Percentiles rank a stretch among this genome's conserved stretches.
phyloP scores from a whole-genome alignment of 768 basidiomycete species.

The Psilocybe sp. region DNA sequence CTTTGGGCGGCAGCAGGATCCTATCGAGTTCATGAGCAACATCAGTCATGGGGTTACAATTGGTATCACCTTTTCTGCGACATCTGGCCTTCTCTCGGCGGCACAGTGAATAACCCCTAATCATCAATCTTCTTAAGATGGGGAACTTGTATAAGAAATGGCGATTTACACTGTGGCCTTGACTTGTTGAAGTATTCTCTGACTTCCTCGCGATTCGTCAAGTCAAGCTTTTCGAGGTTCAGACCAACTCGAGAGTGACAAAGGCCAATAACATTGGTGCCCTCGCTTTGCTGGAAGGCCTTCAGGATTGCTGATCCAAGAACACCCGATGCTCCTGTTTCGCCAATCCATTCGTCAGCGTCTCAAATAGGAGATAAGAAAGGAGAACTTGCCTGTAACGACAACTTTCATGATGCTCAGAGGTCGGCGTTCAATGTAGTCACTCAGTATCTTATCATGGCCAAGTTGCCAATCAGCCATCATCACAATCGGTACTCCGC shows the following conservation, averaged over 20 bases:
- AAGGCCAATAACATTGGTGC: slow-evolving; percentile 59
- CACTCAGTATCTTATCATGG: no score
- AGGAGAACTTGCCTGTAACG: slow-evolving; percentile 45
- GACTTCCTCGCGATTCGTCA: slow-evolving; percentile 57
- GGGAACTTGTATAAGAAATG: background rate
- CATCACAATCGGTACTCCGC: no score
- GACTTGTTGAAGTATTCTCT: slow-evolving; percentile 51
- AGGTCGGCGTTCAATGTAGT: background rate
- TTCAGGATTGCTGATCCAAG: slow-evolving; percentile 77
- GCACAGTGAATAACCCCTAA: slow-evolving; percentile 92
- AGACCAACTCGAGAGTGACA: slow-evolving; percentile 63
- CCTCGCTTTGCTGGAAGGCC: slow-evolving; percentile 49
- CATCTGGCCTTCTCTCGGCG: slow-evolving; percentile 90
- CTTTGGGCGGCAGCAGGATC: slow-evolving; percentile 66
- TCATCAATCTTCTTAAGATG: background rate
- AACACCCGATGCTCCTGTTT: slow-evolving; percentile 85
- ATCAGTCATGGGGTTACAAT: background rate
- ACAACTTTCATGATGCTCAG: slow-evolving; percentile 41
- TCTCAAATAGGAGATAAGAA: background rate
- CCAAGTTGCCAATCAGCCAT: no score
- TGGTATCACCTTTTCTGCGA: slow-evolving; percentile 77
- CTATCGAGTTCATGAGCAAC: slow-evolving; percentile 27
- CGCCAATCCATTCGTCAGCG: background rate
- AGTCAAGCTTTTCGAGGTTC: slow-evolving; percentile 59
- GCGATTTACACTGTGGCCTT: slow-evolving; percentile 60